Evolutionary conservation across 805 yeast species (phyloP).

Genomic region (Diddensiella santjacobensis): DNA sequence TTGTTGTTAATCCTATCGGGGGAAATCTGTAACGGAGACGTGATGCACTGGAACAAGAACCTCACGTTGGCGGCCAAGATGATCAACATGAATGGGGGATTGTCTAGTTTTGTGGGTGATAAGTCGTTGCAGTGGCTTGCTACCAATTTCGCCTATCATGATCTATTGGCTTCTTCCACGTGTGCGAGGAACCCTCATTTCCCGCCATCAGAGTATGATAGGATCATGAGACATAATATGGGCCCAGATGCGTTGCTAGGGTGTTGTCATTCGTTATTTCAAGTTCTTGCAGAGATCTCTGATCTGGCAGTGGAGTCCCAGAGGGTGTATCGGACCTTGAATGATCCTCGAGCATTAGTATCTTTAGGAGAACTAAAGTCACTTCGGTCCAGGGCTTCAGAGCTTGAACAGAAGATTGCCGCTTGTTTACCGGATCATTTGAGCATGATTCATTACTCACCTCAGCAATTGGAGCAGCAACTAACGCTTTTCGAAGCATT

Average conservation of each 20-base stretch:
- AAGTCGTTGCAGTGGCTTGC: conserved; percentile 67
- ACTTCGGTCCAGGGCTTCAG: conserved; percentile 26
- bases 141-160: conserved; percentile 78
- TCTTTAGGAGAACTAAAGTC: conserved; percentile 13
- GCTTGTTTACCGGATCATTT: conserved; percentile 48
- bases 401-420: conserved; percentile 48
- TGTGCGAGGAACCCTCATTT: conserved; percentile 59
- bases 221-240: conserved; percentile 39
- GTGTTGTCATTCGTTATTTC: conserved; percentile 63
- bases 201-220: conserved; percentile 55
- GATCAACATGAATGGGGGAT: conserved; percentile 59
- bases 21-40: conserved; percentile 80
- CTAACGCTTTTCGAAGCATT: conserved; percentile 67
- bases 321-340: conserved; percentile 30
- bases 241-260: conserved; percentile 72
- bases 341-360: conserved; percentile 21
- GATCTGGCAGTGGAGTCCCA: conserved; percentile 54
- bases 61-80: conserved; percentile 63
- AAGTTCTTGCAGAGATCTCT: conserved; percentile 64
- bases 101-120: conserved; percentile 46
- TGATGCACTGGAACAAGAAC: conserved; percentile 66
- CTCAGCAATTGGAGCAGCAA: conserved; percentile 59
- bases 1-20: conserved; percentile 70
- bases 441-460: conserved; percentile 40
- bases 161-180: conserved; percentile 62